A percentile compares a stretch with the other conserved stretches of the same genome.
Evolutionary conservation across 2,329 filamentous ascomycete genomes (phyloP).

Genomic region (Aurifilum marmelostoma): DNA sequence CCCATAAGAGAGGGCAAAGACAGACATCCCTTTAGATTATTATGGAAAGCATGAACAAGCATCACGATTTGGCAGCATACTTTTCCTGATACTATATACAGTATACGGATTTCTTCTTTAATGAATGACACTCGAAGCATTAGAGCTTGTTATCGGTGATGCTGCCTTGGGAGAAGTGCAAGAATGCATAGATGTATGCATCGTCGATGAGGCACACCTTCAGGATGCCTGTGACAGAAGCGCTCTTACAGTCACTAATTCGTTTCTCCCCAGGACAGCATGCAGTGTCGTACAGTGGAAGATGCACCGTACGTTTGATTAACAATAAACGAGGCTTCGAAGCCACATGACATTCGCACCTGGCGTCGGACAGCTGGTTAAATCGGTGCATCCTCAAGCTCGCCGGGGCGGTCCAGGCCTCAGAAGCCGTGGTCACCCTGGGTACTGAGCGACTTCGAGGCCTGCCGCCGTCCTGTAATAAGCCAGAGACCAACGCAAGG

Average conservation of each 20-base stretch:
- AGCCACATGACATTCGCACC: too few species aligned
- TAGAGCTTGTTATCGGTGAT: not conserved
- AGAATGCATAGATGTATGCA: too few species aligned
- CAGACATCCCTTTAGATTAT: not conserved
- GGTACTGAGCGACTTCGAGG: conserved; percentile 76
- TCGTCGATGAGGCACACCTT: too few species aligned
- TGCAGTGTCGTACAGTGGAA: too few species aligned
- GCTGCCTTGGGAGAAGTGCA: too few species aligned
- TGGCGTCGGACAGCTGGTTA: too few species aligned
- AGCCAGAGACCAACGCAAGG: too few species aligned
- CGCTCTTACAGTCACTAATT: too few species aligned
- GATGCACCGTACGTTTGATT: too few species aligned
- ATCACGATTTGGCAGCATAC: not conserved
- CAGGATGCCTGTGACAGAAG: too few species aligned
- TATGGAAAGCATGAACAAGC: not conserved
- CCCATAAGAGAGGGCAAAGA: not conserved
- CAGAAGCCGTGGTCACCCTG: conserved; percentile 77
- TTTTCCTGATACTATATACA: not conserved
- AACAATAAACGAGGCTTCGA: too few species aligned
- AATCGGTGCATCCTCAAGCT: conserved; percentile 67
- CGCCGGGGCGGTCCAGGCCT: conserved; percentile 71
- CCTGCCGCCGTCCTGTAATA: conserved; percentile 58
- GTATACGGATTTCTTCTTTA: not conserved
- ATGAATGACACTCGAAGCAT: not conserved
- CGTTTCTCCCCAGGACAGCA: too few species aligned